Conservation (phyloP, 805 yeast species). For the Yarrowia divulgata region DNA sequence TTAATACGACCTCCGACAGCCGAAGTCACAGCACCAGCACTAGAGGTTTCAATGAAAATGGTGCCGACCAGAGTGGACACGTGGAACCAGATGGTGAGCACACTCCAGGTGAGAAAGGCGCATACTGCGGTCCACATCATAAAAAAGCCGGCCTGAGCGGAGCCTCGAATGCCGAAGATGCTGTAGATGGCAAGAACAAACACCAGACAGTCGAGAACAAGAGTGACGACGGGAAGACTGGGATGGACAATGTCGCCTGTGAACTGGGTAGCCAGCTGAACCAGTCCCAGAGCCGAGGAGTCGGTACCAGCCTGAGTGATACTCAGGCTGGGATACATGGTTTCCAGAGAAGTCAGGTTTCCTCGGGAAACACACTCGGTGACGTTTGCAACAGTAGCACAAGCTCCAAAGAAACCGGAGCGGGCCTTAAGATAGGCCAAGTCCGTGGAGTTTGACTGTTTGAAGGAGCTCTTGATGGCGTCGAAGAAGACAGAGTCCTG, state of each 20-base stretch:
- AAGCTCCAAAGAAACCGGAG: slow-evolving; percentile 9
- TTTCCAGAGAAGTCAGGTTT: slow-evolving; percentile 19
- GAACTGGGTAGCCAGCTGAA: slow-evolving; percentile 29
- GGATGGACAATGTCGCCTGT: slow-evolving; percentile 26
- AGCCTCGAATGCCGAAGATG: slow-evolving; percentile 3
- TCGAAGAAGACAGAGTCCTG: slow-evolving; percentile 20
- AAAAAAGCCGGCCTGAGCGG: neutral
- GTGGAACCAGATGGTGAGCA: slow-evolving; percentile 45
- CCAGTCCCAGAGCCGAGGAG: slow-evolving; percentile 16
- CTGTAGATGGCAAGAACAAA: slow-evolving; percentile 2
- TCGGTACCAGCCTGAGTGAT: neutral
- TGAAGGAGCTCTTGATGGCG: slow-evolving; percentile 15
- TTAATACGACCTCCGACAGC: slow-evolving; percentile 42
- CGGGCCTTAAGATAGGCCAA: slow-evolving; percentile 7
- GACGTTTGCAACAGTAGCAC: slow-evolving; percentile 2
- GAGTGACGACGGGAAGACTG: slow-evolving; percentile 16
- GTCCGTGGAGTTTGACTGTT: slow-evolving; percentile 3
- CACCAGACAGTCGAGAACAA: slow-evolving; percentile 5
- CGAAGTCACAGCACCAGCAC: slow-evolving; percentile 41
- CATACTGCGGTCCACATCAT: slow-evolving; percentile 29
- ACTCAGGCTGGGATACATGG: slow-evolving; percentile 15
- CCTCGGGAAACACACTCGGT: slow-evolving; percentile 22
- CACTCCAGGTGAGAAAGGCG: slow-evolving; percentile 42
- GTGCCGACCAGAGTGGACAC: slow-evolving; percentile 43
- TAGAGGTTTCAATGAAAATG: slow-evolving; percentile 41